These are phyloP conservation scores for Cardamine resedifolia DNA, from an alignment of 345 rosid species.

Conservation along the genomic window DNA sequence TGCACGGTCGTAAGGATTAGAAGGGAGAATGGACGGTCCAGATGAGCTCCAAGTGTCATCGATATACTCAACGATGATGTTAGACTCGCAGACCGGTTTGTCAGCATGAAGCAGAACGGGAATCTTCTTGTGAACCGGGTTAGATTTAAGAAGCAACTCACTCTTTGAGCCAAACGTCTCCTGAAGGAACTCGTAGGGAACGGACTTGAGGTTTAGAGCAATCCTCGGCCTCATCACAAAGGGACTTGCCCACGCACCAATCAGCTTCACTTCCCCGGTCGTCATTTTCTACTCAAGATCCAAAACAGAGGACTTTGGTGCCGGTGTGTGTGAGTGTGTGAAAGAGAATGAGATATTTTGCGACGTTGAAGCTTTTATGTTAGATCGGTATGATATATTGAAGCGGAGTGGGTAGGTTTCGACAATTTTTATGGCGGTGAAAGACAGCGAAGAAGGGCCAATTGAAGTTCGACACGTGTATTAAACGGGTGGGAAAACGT, in stretches of 20 bases:
- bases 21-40: constrained; percentile 63
- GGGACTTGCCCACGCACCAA: constrained; percentile 78
- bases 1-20: constrained; percentile 66
- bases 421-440: constrained; percentile 7
- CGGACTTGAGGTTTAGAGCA: constrained; percentile 64
- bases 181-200: constrained; percentile 57
- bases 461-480: constrained; percentile 9
- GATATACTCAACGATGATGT: constrained; percentile 65
- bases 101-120: constrained; percentile 67
- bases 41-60: constrained; percentile 62
- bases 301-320: not conserved
- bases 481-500: not conserved
- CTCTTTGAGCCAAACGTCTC: constrained; percentile 59
- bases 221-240: constrained; percentile 61
- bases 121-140: constrained; percentile 80
- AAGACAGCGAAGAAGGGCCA: not conserved
- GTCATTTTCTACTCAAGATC: constrained; percentile 37
- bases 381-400: constrained; percentile 19
- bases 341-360: not conserved
- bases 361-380: not conserved
- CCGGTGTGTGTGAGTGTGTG: not conserved
- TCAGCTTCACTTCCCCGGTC: constrained; percentile 48
- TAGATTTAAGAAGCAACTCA: constrained; percentile 63
- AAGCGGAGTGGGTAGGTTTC: constrained; percentile 17
- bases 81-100: constrained; percentile 66